phyloP scores from a whole-genome alignment of 768 basidiomycete genomes.

The Suillus bovinus region DNA sequence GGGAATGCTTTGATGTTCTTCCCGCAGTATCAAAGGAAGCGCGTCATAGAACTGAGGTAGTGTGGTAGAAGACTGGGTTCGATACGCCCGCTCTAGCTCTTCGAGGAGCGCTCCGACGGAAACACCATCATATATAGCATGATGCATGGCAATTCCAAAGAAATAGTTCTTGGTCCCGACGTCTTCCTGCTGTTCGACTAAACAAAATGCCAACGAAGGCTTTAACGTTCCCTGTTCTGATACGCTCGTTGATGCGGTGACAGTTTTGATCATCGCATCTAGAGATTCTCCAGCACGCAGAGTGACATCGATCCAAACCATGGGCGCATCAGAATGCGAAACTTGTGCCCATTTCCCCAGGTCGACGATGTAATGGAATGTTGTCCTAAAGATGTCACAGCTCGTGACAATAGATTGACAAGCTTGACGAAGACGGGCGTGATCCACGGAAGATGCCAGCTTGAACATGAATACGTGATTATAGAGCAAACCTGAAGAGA shows the following conservation, averaged over 20 bases:
- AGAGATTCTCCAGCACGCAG: slow-evolving; percentile 12
- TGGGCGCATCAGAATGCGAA: slow-evolving; percentile 24
- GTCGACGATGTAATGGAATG: slow-evolving; percentile 45
- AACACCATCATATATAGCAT: slow-evolving; percentile 49
- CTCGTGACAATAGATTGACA: slow-evolving; percentile 36
- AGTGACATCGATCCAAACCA: slow-evolving; percentile 27
- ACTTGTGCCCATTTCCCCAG: slow-evolving; percentile 32
- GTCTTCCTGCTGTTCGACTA: slow-evolving; percentile 4
- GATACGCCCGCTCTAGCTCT: slow-evolving; percentile 34
- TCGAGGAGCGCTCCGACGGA: slow-evolving; percentile 40
- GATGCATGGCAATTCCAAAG: slow-evolving; percentile 46
- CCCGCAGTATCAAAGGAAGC: slow-evolving; percentile 37
- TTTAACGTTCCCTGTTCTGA: slow-evolving; percentile 26
- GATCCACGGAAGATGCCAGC: slow-evolving; percentile 20
- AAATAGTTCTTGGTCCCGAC: slow-evolving; percentile 13
- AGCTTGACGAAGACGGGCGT: slow-evolving; percentile 33
- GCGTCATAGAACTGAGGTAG: slow-evolving; percentile 38
- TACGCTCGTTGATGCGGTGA: slow-evolving; percentile 18
- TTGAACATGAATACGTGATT: slow-evolving; percentile 34
- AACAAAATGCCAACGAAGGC: slow-evolving; percentile 22
- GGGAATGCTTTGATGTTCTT: slow-evolving; percentile 37
- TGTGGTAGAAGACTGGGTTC: slow-evolving; percentile 12
- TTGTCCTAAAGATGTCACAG: slow-evolving; percentile 46
- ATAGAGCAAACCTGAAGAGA: slow-evolving; percentile 30
- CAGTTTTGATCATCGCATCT: slow-evolving; percentile 13